Base-by-base conservation (phyloP, 2,329 filamentous ascomycete species). In the Aureobasidium sp. region DNA sequence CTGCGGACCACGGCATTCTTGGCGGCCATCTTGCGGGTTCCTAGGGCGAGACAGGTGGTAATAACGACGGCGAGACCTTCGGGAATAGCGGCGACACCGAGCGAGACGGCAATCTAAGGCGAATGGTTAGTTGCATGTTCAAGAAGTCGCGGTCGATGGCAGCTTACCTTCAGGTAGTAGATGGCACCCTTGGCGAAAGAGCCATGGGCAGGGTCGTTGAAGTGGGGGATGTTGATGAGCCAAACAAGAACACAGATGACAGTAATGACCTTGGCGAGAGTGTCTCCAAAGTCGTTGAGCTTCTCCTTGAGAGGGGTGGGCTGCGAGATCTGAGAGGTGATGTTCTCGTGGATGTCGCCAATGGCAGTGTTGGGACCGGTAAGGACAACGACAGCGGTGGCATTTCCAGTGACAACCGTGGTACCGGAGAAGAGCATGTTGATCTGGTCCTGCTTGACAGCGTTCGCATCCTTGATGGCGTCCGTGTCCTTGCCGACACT, bases 361-460 rank as follows among this genome's bases (percentile, higher is more conserved):
- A 99, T 99, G 38, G 94, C 94, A 27, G 94, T 99, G 69, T 85
- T 89, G 50, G 86, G 82, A 66, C 94, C 94, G 19, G 94, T 99
- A 70, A 95, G 76, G 64, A 91, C 92, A 27, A 99, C 94, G 57
- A 97, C 78, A 45, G 94, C 94, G 68, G 84, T 92, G 54, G 94
- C 95, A 73, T 93, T 90, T 64, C 94, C 94, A 65, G 89, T 95
- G 21, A 96, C 93, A 19, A 99, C 91, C 3, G 94, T 97, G 6
- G 95, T 99, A 69, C 95, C 95, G 1, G 95, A 99, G 77, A 99
- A 99, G 63, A 99, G 82, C 84, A 96, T 96, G 75, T 99, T 99
- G 78, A 88, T 78, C 78, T 97, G 94, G 73, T 99, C 94, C 78
- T 99, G 94, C 77, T 96, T 90, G 67, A 99, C 95, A 46, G 93